phyloP scores from a whole-genome alignment of 441 rosid species.

The Syzygium syzygioides region DNA sequence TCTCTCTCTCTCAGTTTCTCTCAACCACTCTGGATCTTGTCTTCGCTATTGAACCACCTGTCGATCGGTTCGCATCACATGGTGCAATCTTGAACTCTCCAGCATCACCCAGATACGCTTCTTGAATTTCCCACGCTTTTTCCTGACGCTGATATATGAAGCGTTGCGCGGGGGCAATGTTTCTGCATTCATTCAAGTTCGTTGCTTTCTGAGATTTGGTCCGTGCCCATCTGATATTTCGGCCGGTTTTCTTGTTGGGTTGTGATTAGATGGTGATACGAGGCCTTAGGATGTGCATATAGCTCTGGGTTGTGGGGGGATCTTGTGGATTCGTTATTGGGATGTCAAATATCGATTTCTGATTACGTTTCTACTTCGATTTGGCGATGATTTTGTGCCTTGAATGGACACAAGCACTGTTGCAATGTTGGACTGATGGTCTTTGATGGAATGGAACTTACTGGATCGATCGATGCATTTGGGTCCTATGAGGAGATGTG shows the following conservation, averaged over 20 bases:
- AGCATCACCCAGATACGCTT: not conserved
- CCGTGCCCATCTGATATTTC: slow-evolving; percentile 3
- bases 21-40: not conserved
- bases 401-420: not conserved
- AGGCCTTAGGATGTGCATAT: not conserved
- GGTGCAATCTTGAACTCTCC: slow-evolving; percentile 7
- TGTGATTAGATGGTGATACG: not conserved
- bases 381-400: slow-evolving; percentile 1
- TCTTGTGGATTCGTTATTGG: not conserved
- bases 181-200: slow-evolving; percentile 14
- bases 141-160: not conserved
- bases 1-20: not conserved
- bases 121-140: not conserved
- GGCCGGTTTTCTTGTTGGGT: slow-evolving; percentile 3
- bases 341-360: slow-evolving; percentile 1
- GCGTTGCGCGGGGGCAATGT: not conserved
- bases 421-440: not conserved
- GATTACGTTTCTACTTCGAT: slow-evolving; percentile 2
- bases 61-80: not conserved
- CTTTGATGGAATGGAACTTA: slow-evolving; percentile 1
- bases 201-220: slow-evolving; percentile 11
- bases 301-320: not conserved
- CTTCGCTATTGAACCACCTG: not conserved
- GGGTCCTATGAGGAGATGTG: slow-evolving; percentile 4
- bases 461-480: slow-evolving; percentile 3